Evolutionary conservation across 805 yeast species (phyloP).

Genomic region (Saccharomyces paradoxus): DNA sequence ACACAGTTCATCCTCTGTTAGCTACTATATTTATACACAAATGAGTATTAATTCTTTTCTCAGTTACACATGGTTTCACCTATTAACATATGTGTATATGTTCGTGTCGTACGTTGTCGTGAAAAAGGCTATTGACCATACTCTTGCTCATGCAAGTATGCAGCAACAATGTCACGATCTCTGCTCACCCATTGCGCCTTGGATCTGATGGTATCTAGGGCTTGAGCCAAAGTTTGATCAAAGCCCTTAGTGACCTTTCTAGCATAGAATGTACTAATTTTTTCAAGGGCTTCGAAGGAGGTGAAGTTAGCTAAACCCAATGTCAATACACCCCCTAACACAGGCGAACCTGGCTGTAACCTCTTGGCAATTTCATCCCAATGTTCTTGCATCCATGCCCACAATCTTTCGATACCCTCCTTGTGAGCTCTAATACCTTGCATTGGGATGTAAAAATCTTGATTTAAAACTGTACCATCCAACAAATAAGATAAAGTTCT

Average conservation of each 20-base stretch:
- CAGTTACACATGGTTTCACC: neutral
- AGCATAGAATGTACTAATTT: constrained; percentile 43
- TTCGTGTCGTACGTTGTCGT: neutral
- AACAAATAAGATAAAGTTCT: constrained; percentile 50
- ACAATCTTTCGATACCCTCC: constrained; percentile 58
- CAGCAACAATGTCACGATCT: constrained; percentile 39
- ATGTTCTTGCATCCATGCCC: constrained; percentile 65
- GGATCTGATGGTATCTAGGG: constrained; percentile 50
- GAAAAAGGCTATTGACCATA: constrained; percentile 7
- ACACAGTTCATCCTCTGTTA: neutral
- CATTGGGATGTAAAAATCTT: constrained; percentile 72
- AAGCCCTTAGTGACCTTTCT: constrained; percentile 51
- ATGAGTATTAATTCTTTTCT: neutral
- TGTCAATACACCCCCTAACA: constrained; percentile 68
- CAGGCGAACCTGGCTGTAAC: constrained; percentile 71
- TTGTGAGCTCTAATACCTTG: constrained; percentile 56
- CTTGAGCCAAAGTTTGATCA: constrained; percentile 53
- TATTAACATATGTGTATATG: neutral
- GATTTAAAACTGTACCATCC: constrained; percentile 53
- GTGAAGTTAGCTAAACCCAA: constrained; percentile 55
- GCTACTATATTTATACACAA: neutral
- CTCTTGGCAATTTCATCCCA: constrained; percentile 60
- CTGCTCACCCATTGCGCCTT: constrained; percentile 51
- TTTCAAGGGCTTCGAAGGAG: constrained; percentile 42
- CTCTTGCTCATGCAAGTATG: constrained; percentile 40